Base-by-base conservation (phyloP, 371 early-diverging fungal species). In the Actinomortierella ambigua region DNA sequence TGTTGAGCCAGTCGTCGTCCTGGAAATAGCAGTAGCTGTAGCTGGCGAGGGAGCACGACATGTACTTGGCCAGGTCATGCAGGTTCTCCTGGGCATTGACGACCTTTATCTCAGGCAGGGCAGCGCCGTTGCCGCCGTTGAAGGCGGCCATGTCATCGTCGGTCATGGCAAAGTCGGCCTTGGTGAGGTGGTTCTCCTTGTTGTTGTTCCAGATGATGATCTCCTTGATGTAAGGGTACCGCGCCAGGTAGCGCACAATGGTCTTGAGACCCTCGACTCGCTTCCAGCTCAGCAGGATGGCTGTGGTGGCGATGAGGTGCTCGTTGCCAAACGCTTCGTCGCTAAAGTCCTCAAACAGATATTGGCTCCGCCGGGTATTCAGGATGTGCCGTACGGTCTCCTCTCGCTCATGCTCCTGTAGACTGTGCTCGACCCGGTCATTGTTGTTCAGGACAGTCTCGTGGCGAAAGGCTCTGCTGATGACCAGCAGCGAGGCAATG, bases 11-110 rank as follows among this genome's bases (percentile, higher is more conserved):
- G 50, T 78, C 78, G 40, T 87, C 86, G 46, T 86, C 85, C 68
- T 88, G 88, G 48, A 87, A 84, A 57, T 86, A 88, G 61, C 88
- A 88, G 55, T 82, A 76, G 27, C 79, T 66, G 42, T 82, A 78
- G 18, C 81, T 68, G 18, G 87, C 87, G 54, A 87, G 77, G 0
- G 88, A 79, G 52, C 88, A 88, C 9, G 81, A 75, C 27, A 81
- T 85, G 54, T 84, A 87, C 47, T 87, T 79, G 49, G 86, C 82
- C 53, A 86, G 69, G 57, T 84, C 85, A 26, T 79, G 75, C 55
- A 85, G 28, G 46, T 83, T 78, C 58, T 84, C 85, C 14, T 71
- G 73, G 0, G 77, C 68, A 50, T 85, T 79, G 43, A 73, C 67
- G 14, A 85, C 78, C 49, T 79, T 70, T 23, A 85, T 61, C 14